Base-by-base conservation (phyloP, 192 early-diverging fungal genomes). In the Entomortierella lignicola region DNA sequence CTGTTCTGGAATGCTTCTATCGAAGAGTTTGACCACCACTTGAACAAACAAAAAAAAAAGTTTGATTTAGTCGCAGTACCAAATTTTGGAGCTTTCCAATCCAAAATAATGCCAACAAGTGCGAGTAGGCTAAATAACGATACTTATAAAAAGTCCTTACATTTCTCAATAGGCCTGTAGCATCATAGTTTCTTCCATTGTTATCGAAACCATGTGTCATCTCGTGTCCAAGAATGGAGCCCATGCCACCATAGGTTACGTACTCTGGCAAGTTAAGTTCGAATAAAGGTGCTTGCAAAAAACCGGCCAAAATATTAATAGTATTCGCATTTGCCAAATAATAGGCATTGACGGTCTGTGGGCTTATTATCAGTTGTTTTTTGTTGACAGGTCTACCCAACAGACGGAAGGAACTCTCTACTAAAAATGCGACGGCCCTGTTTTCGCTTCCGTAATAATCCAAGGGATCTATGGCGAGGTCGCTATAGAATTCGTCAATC, bases 11-110 rank as follows among this genome's bases (percentile, higher is more conserved):
- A 94, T 4, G 47, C 71, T n/a, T 63, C 55, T 23, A 82, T 51
- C 0, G 91, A 92, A 25, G 77, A 63, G 12, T 88, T 79, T 1
- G 86, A 85, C 92, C 92, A 94, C 93, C 93, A 94, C 82, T 83
- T 54, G 31, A 27, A 55, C 52, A 42, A 37, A 31, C 11, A 48
- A 53, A 31, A 6, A 39, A 5, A 39, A 53, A 23, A 43, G 43
- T 37, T 37, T 7, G 34, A 37, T 37, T 7, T 10, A 10, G 34
- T 37, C n/a, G n/a, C n/a, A n/a, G n/a, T n/a, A n/a, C n/a, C n/a
- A n/a, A n/a, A n/a, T n/a, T n/a, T n/a, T n/a, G n/a, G n/a, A n/a
- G n/a, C n/a, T n/a, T n/a, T n/a, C n/a, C n/a, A n/a, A n/a, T n/a
- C n/a, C n/a, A n/a, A n/a, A n/a, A n/a, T n/a, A n/a, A n/a, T n/a